Evolutionary conservation across 2,329 filamentous ascomycete species (phyloP), one percentile per base, ranked within the genome.

Genomic region (Arthroderma sp.): DNA sequence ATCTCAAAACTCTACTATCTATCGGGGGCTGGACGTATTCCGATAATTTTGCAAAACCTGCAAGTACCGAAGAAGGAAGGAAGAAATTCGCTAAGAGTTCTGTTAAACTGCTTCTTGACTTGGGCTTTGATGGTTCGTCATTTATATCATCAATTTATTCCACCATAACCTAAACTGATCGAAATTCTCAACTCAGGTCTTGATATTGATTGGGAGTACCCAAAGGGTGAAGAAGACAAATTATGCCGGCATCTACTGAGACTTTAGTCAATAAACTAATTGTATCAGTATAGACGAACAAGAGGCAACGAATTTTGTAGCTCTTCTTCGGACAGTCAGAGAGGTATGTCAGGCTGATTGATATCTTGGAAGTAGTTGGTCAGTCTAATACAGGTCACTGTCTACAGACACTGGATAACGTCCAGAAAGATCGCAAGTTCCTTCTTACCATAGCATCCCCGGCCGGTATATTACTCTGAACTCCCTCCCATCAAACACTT

Each of bases 21-120:
- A 84, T 91, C 47, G 86, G 86, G 30, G 86, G 86, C n/a, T 89
- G 81, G 78, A 83, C 78, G 0, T 86, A 83, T 59, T 84, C 81
- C 3, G 64, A 75, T 61, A 91, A 94, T 66, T 93, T 95, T 64
- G 69, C 77, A 1, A 68, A 66, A 28, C 83, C 86, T 0, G 77
- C 78, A 0, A 77, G 76, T 11, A 81, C 80, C 0, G 68, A 72
- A 0, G 66, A 69, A 4, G 77, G 80, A 5, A 74, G 85, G 8
- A 65, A 68, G 48, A 71, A 51, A 1, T 93, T 94, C 58, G 85
- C 83, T 1, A 68, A 73, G 42, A 78, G 75, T 29, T 81, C 84
- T 31, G 82, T 94, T 1, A 72, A 78, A 22, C 67, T 95, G 32
- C 70, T 96, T 54, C 82, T 83, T 60, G 78, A 91, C 54, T 68